phyloP scores from a whole-genome alignment of 148 eudicot species.

The Fallopia convolvulus region DNA sequence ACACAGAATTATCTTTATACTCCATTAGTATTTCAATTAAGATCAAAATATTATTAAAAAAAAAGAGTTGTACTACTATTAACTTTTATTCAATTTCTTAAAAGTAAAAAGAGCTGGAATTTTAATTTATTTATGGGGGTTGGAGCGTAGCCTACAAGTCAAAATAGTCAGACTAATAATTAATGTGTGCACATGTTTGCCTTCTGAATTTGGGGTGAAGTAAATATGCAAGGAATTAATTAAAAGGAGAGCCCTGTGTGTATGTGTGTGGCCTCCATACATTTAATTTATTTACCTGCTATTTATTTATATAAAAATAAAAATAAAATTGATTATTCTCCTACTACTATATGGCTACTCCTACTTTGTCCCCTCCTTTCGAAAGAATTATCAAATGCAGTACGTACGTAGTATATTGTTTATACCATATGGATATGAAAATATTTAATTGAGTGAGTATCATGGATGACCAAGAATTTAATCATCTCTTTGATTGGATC shows the following conservation, averaged over 20 bases:
- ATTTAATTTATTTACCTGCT: constrained; percentile 4
- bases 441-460: background rate
- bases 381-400: background rate
- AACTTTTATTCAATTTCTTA: background rate
- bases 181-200: constrained; percentile 4
- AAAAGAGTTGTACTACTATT: background rate
- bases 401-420: too few species aligned
- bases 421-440: background rate
- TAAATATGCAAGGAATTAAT: background rate
- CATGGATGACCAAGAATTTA: background rate
- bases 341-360: background rate
- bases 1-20: too few species aligned
- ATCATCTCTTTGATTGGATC: background rate
- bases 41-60: too few species aligned
- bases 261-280: background rate
- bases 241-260: background rate
- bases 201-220: constrained; percentile 10
- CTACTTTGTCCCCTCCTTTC: background rate
- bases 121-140: background rate
- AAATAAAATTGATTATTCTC: background rate
- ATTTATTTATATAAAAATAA: background rate
- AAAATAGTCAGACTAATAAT: constrained; percentile 9
- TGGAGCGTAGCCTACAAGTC: constrained; percentile 8
- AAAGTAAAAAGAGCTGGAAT: background rate
- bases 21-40: too few species aligned